phyloP scores from a whole-genome alignment of 495 filamentous ascomycete species.

The Bombardia bombarda region DNA sequence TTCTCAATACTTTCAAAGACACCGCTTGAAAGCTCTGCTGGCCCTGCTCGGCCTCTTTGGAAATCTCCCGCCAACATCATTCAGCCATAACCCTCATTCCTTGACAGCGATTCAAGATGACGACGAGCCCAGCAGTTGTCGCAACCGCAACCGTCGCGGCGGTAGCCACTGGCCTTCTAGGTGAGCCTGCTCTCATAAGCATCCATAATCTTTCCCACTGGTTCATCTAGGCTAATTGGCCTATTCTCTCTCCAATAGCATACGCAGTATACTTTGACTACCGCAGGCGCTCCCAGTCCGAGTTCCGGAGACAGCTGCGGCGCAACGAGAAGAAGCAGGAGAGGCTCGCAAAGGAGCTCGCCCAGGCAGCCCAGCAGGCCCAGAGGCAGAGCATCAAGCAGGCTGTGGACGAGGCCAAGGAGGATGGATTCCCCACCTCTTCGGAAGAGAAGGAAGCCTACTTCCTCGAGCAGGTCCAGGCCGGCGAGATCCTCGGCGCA shows the following conservation, averaged over 20 bases:
- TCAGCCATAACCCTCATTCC: background rate
- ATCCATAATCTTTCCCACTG: conserved; percentile 50
- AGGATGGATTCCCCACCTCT: conserved; percentile 83
- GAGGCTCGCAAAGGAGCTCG: conserved; percentile 69
- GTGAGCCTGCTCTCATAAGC: no score
- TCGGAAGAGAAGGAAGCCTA: conserved; percentile 75
- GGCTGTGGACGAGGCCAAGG: conserved; percentile 68
- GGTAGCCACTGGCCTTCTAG: conserved; percentile 64
- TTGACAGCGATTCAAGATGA: conserved; percentile 27
- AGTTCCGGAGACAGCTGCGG: conserved; percentile 79
- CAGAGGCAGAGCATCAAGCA: conserved; percentile 66
- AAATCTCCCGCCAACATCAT: no score
- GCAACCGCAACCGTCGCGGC: conserved; percentile 66
- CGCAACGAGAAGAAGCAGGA: conserved; percentile 71
- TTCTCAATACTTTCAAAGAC: background rate
- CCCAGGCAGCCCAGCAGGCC: conserved; percentile 53
- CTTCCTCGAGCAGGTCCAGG: conserved; percentile 91
- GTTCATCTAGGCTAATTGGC: conserved; percentile 41
- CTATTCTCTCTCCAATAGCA: conserved; percentile 22
- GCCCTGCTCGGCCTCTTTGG: background rate
- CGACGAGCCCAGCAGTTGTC: conserved; percentile 54
- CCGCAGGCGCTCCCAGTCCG: conserved; percentile 74
- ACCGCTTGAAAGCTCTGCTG: background rate
- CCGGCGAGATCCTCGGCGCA: conserved; percentile 65
- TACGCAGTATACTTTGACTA: conserved; percentile 95